Percentiles rank a stretch among this genome's conserved stretches.
phyloP scores from a whole-genome alignment of 2,329 filamentous ascomycete genomes.

The Falciphora oryzae region DNA sequence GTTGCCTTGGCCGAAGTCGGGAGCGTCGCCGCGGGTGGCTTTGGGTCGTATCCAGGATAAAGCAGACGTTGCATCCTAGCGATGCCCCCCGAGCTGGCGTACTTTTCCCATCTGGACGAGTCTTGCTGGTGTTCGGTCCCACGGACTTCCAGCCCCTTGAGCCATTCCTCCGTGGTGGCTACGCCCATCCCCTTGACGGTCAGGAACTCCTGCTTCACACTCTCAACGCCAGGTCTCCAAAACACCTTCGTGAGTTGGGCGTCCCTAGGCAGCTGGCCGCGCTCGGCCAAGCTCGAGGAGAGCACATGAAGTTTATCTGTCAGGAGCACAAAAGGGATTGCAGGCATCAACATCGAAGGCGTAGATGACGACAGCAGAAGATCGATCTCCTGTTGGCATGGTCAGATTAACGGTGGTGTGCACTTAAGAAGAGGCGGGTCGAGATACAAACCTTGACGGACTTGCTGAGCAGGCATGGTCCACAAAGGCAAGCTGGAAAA shows the following conservation, averaged over 20 bases:
- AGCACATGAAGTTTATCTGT: conserved; percentile 57
- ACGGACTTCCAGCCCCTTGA: conserved; percentile 63
- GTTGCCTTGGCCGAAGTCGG: background rate
- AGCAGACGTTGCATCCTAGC: conserved; percentile 30
- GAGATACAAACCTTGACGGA: conserved; percentile 57
- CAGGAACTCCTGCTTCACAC: conserved; percentile 56
- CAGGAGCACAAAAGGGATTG: conserved; percentile 63
- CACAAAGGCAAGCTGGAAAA: conserved; percentile 63
- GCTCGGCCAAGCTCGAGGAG: conserved; percentile 48
- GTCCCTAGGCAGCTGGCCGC: conserved; percentile 37
- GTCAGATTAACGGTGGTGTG: conserved; percentile 6
- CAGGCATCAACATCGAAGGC: conserved; percentile 57
- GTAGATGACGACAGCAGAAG: conserved; percentile 56
- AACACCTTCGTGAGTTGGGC: conserved; percentile 60
- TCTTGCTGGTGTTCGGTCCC: conserved; percentile 57
- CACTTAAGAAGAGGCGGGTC: conserved; percentile 8
- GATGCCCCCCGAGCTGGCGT: conserved; percentile 47
- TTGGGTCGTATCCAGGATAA: conserved; percentile 16
- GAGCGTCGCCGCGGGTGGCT: background rate
- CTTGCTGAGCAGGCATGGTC: conserved; percentile 53
- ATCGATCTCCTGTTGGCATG: conserved; percentile 58
- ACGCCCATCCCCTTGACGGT: conserved; percentile 60
- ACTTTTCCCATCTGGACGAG: conserved; percentile 68
- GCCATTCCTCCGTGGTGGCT: conserved; percentile 69
- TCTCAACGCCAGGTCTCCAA: conserved; percentile 55